Percentiles rank a stretch among this genome's conserved stretches.
These are phyloP conservation scores for Rhodotorula sp. DNA, from an alignment of 1,284 basidiomycete genomes.

Conservation along the genomic window DNA sequence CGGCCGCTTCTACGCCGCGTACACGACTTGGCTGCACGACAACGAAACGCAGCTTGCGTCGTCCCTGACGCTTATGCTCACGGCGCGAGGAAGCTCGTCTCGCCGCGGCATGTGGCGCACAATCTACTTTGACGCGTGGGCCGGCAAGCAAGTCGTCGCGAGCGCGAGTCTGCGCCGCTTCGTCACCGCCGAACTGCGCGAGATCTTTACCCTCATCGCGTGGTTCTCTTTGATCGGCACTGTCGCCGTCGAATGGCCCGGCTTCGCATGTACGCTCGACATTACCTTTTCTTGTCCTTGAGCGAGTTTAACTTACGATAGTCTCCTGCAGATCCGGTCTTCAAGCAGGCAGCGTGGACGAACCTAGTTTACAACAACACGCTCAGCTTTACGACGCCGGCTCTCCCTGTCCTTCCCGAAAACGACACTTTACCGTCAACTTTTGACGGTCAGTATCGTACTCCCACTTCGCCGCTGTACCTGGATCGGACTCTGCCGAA, in stretches of 20 bases:
- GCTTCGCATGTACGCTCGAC: slow-evolving; percentile 72
- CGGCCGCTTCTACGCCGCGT: slow-evolving; percentile 77
- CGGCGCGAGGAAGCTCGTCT: slow-evolving; percentile 43
- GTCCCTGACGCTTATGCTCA: slow-evolving; percentile 41
- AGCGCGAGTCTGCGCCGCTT: slow-evolving; percentile 85
- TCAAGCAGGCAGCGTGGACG: slow-evolving; percentile 82
- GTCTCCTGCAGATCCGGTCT: slow-evolving; percentile 66
- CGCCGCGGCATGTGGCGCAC: slow-evolving; percentile 66
- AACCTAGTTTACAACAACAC: slow-evolving; percentile 77
- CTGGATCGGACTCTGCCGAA: slow-evolving; percentile 68
- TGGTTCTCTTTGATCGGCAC: slow-evolving; percentile 71
- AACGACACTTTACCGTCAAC: slow-evolving; percentile 13
- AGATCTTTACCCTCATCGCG: slow-evolving; percentile 88
- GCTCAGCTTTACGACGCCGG: slow-evolving; percentile 58
- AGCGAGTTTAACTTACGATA: slow-evolving; percentile 4
- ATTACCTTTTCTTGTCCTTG: neutral
- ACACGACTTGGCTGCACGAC: slow-evolving; percentile 37
- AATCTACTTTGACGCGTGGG: slow-evolving; percentile 85
- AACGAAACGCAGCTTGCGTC: slow-evolving; percentile 44
- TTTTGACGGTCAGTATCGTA: slow-evolving; percentile 59
- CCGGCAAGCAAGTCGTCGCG: slow-evolving; percentile 79
- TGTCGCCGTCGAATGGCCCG: slow-evolving; percentile 91
- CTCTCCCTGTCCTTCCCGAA: slow-evolving; percentile 64
- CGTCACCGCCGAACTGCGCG: slow-evolving; percentile 86
- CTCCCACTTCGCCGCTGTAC: slow-evolving; percentile 71